Evolutionary conservation across 2,329 filamentous ascomycete species (phyloP).

Genomic region (Eutypa lata): DNA sequence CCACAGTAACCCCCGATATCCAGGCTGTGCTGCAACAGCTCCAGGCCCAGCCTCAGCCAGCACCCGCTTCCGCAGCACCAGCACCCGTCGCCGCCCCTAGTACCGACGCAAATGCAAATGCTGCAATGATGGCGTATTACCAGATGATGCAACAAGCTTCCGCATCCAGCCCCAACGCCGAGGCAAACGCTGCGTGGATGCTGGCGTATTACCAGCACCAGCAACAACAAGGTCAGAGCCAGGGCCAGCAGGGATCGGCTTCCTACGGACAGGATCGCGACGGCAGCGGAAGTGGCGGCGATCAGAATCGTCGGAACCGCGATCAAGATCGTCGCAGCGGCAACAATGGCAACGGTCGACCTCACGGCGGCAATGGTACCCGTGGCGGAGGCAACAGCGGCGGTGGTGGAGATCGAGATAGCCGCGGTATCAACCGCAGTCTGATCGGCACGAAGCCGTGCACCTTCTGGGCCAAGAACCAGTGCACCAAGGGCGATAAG

Average conservation of each 20-base stretch:
- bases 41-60: slow-evolving; percentile 11
- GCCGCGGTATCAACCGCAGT: slow-evolving; percentile 50
- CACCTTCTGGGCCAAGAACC: slow-evolving; percentile 67
- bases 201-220: background rate
- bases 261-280: background rate
- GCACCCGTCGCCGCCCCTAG: background rate
- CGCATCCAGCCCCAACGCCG: background rate
- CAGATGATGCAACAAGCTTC: background rate
- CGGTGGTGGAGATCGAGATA: slow-evolving; percentile 36
- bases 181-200: background rate
- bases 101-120: slow-evolving; percentile 8
- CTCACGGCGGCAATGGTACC: slow-evolving; percentile 26
- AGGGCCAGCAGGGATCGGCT: background rate
- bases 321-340: slow-evolving; percentile 13
- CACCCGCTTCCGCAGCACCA: background rate
- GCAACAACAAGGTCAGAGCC: background rate
- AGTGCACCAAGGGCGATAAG: slow-evolving; percentile 69
- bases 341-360: slow-evolving; percentile 17
- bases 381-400: slow-evolving; percentile 36
- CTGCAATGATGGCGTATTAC: slow-evolving; percentile 9
- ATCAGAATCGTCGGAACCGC: background rate
- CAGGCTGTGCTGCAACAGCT: slow-evolving; percentile 23
- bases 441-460: slow-evolving; percentile 66
- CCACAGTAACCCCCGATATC: slow-evolving; percentile 18
- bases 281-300: background rate